Evolutionary conservation across 2,329 filamentous ascomycete species (phyloP).

Genomic region (Zasmidium cellare): DNA sequence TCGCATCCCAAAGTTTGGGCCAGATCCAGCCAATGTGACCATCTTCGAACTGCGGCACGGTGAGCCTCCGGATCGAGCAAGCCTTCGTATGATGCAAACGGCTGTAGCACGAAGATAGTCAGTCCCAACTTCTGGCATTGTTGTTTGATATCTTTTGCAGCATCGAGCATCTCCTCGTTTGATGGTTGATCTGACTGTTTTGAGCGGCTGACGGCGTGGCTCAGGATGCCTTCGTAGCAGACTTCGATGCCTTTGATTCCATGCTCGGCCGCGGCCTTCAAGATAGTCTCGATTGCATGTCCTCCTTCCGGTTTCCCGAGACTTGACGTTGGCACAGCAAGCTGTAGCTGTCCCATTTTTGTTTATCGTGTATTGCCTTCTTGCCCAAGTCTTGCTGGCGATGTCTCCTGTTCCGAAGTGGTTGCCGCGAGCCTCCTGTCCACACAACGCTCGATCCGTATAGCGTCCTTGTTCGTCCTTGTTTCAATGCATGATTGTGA

Average conservation of each 20-base stretch:
- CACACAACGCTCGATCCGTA: no score
- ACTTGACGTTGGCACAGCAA: no score
- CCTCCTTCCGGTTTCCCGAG: no score
- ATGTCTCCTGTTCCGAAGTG: no score
- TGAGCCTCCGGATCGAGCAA: conserved; percentile 63
- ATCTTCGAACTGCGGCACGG: conserved; percentile 56
- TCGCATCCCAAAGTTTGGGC: conserved; percentile 65
- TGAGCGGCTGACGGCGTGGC: conserved; percentile 48
- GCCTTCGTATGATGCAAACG: conserved; percentile 76
- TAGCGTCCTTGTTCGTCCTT: no score
- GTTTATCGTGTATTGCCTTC: no score
- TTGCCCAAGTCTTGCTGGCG: no score
- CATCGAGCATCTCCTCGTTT: conserved; percentile 51
- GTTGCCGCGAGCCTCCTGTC: no score
- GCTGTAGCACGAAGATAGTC: conserved; percentile 68
- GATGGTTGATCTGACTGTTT: conserved; percentile 29
- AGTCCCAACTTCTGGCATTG: conserved; percentile 60
- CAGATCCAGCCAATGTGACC: conserved; percentile 69
- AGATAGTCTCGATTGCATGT: no score
- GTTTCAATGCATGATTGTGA: no score
- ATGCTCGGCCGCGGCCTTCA: no score
- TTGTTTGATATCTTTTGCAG: conserved; percentile 56
- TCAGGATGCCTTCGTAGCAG: conserved; percentile 73
- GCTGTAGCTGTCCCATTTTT: no score
- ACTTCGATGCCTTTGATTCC: conserved; percentile 60